Percentiles rank a stretch among this genome's conserved stretches.
phyloP scores from a whole-genome alignment of 768 basidiomycete genomes.

The Rhizopogon roseolus region DNA sequence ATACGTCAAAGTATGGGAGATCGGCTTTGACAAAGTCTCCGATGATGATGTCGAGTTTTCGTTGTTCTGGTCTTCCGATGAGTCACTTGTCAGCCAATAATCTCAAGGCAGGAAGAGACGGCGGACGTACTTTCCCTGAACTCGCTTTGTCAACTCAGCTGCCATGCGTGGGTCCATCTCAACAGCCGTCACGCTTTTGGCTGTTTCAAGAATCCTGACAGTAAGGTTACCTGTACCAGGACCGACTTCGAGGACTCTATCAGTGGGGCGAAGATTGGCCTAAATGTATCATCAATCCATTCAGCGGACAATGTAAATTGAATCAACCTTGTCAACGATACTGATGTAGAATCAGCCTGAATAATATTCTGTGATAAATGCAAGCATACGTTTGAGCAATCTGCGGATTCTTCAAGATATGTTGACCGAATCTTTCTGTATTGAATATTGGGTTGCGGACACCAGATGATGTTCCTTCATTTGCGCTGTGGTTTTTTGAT shows the following conservation, averaged over 20 bases:
- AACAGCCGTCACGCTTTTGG: constrained; percentile 88
- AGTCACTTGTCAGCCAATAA: not conserved
- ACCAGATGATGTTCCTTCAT: constrained; percentile 33
- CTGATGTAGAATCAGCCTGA: constrained; percentile 26
- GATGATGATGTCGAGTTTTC: constrained; percentile 91
- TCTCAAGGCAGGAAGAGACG: not conserved
- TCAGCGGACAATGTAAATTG: not conserved
- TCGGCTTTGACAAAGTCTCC: constrained; percentile 99
- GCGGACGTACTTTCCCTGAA: constrained; percentile 89
- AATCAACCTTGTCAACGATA: constrained; percentile 56
- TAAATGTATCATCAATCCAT: constrained; percentile 29
- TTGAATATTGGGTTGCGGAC: constrained; percentile 89
- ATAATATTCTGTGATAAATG: constrained; percentile 15
- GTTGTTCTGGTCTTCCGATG: constrained; percentile 77
- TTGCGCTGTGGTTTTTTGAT: constrained; percentile 41
- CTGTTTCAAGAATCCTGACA: constrained; percentile 87
- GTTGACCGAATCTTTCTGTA: constrained; percentile 93
- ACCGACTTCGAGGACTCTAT: constrained; percentile 95
- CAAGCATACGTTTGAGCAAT: constrained; percentile 79
- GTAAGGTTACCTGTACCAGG: constrained; percentile 98
- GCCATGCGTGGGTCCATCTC: constrained; percentile 99
- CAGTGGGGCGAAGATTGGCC: constrained; percentile 90
- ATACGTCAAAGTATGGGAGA: constrained; percentile 97
- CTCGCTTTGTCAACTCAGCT: constrained; percentile 93
- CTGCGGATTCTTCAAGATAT: constrained; percentile 92